Evolutionary conservation across 345 rosid genomes (phyloP), one percentile per base, ranked within the genome.

Genomic region (Pelargonium nanum): DNA sequence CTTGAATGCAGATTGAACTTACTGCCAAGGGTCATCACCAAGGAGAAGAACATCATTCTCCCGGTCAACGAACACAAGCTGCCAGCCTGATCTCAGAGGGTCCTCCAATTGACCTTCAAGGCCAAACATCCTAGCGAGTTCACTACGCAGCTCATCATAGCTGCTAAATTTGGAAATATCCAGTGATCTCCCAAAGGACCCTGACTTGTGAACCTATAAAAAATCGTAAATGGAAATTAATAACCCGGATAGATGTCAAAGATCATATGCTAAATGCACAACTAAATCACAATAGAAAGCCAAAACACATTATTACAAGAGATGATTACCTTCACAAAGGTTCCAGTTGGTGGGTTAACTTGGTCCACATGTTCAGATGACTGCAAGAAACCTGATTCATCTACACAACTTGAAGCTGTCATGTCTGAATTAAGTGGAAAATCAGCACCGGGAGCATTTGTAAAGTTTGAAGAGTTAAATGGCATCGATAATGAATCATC

Each of bases 81-180:
- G 82, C 82, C 82, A 78, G 82, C 82, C 79, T 78, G 82, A 78
- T 78, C 82, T 78, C 77, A 65, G 78, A 60, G 72, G 77, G 60
- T 74, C 82, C 77, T 74, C 82, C 65, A 78, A 56, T 72, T 78
- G 82, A 74, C 79, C 82, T 78, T 78, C 82, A 15, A 78, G 75
- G 74, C 79, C 82, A 69, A 74, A 78, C 72, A 72, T 63, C 21
- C 68, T 70, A 60, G 79, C 79, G 26, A 78, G 79, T 60, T 78
- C 82, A 74, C 74, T 23, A 22, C 79, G 77, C 74, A 78, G 79
- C 72, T 69, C 82, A 51, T 72, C 70, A 6, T 78, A 78, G 70
- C 79, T 72, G 79, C 82, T 72, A 66, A 78, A 78, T 61, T 74
- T 74, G 57, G 82, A 71, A 56, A 78, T 78, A 60, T 78, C 79